Percentiles rank a stretch among this genome's conserved stretches.
phyloP scores from a whole-genome alignment of 208 protist species.

The Phytomonas sp. region DNA sequence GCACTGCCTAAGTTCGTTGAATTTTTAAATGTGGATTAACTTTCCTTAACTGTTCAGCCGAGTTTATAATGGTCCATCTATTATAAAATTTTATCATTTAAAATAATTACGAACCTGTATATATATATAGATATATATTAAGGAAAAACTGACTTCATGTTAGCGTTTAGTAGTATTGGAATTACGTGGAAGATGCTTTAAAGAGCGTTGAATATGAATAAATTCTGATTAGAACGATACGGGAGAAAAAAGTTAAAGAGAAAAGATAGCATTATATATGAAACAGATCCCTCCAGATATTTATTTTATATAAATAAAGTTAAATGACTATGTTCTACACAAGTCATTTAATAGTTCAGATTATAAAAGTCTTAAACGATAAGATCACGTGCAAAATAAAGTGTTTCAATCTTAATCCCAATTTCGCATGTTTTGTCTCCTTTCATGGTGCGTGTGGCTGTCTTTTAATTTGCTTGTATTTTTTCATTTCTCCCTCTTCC shows the following conservation, averaged over 20 bases:
- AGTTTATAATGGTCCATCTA: not conserved
- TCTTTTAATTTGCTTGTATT: not conserved
- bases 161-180: not conserved
- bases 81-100: constrained; percentile 7
- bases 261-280: not conserved
- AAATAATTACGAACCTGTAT: constrained; percentile 2
- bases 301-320: too few species aligned
- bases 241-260: not conserved
- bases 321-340: too few species aligned
- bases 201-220: not conserved
- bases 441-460: too few species aligned
- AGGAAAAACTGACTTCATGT: constrained; percentile 14
- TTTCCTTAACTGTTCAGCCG: not conserved
- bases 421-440: too few species aligned
- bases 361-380: too few species aligned
- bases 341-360: too few species aligned
- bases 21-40: constrained; percentile 54
- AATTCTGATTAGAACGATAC: not conserved
- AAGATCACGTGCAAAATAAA: too few species aligned
- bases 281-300: too few species aligned
- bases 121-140: constrained; percentile 15
- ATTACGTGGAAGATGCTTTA: not conserved
- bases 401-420: too few species aligned
- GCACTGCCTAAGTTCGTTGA: constrained; percentile 71
- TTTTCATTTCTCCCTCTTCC: constrained; percentile 4